A percentile compares a stretch with the other conserved stretches of the same genome.
Conservation (phyloP, 2,329 filamentous ascomycete species). For the Pestalotiopsis sp. region DNA sequence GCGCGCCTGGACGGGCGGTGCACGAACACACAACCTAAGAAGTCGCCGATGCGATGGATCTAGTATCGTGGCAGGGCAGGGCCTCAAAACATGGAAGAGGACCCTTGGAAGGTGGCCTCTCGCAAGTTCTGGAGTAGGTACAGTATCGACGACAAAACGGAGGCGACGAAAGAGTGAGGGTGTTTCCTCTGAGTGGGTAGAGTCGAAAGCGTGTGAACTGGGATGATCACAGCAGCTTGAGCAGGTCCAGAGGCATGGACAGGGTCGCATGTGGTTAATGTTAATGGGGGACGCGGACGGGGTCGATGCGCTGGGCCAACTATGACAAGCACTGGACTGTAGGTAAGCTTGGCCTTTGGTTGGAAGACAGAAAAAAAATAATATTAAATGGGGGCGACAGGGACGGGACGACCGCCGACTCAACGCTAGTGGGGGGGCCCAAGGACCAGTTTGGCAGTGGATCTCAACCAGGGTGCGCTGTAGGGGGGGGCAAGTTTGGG, state of each 20-base stretch:
- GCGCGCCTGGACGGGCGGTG: neutral
- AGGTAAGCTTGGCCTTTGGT: no score
- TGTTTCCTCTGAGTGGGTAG: neutral
- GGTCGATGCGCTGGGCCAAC: neutral
- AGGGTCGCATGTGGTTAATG: neutral
- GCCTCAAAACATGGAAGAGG: neutral
- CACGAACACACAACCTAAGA: neutral
- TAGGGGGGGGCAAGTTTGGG: neutral
- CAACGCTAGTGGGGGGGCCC: neutral
- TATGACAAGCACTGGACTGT: neutral
- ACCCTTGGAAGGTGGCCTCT: neutral
- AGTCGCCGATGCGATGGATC: neutral
- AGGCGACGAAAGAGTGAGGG: neutral
- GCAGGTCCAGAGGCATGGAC: neutral
- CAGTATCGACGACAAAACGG: neutral
- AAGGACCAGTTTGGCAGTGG: neutral
- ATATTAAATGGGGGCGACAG: neutral
- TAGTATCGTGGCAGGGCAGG: neutral
- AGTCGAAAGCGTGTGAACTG: slow-evolving; percentile 1
- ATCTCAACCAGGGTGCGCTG: neutral
- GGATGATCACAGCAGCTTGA: slow-evolving; percentile 8
- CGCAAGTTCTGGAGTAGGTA: neutral
- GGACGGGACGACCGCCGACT: slow-evolving; percentile 1
- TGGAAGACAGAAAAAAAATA: neutral
- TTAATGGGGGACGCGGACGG: neutral